A percentile compares a stretch with the other conserved stretches of the same genome.
phyloP scores from a whole-genome alignment of 306 rosid genomes.

The Gastrolobium bilobum region DNA sequence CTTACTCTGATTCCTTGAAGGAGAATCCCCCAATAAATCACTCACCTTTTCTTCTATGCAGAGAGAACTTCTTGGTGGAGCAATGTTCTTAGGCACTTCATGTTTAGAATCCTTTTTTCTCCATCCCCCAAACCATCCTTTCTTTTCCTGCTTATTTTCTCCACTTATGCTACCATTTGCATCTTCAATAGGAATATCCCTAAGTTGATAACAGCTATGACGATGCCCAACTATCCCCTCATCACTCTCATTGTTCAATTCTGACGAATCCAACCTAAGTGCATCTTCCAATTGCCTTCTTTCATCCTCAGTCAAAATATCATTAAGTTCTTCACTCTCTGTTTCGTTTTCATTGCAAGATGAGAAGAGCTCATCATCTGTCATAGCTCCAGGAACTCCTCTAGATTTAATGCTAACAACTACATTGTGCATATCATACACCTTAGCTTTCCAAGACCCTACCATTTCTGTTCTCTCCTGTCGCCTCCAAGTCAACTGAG shows the following conservation, averaged over 20 bases:
- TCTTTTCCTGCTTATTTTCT: constrained; percentile 83
- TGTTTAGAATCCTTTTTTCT: constrained; percentile 79
- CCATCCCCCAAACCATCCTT: constrained; percentile 99
- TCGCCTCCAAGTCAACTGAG: constrained; percentile 96
- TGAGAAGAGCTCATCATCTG: constrained; percentile 86
- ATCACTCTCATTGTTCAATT: constrained; percentile 62
- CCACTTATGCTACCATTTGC: constrained; percentile 60
- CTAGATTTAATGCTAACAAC: constrained; percentile 95
- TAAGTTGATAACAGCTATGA: constrained; percentile 69
- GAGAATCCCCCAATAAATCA: constrained; percentile 83
- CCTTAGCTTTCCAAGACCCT: constrained; percentile 95
- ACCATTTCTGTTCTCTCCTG: constrained; percentile 92
- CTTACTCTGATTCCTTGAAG: constrained; percentile 70
- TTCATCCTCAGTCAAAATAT: constrained; percentile 92
- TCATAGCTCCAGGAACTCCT: constrained; percentile 97
- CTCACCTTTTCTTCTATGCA: constrained; percentile 89
- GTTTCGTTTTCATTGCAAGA: constrained; percentile 88
- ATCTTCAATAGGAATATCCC: constrained; percentile 85
- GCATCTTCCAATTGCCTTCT: constrained; percentile 91
- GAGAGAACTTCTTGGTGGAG: constrained; percentile 89
- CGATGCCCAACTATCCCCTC: constrained; percentile 75
- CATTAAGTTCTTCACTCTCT: constrained; percentile 83
- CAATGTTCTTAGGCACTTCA: constrained; percentile 68
- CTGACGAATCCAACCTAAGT: constrained; percentile 80
- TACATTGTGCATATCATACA: constrained; percentile 96